Evolutionary conservation across 345 rosid genomes (phyloP), one percentile per base, ranked within the genome.

Genomic region (Citrus medica): DNA sequence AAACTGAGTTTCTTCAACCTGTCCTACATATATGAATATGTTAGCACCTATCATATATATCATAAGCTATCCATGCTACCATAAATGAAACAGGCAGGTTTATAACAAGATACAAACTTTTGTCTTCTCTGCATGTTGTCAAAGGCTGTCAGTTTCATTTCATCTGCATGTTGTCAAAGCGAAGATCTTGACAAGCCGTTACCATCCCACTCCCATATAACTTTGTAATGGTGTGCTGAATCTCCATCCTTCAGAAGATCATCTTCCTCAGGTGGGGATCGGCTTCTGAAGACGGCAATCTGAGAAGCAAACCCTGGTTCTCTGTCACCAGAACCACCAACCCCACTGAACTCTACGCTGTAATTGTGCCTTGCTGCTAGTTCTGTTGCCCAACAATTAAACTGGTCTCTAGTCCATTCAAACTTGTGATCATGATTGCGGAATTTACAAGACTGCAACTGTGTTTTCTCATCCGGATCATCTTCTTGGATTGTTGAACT

Each of bases 391-490:
- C 98, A 96, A 0, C 67, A 61, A 77, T 86, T 84, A 71, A 96
- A 94, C 85, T 94, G 97, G 82, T 86, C 87, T 66, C 97, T 92
- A 13, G 97, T 96, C 99, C 98, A 96, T 83, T 96, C 99, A 73
- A 96, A 96, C 84, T 94, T 96, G 86, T 96, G 99, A 86, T 94
- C 99, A 62, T 92, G 94, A 89, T 94, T 94, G 76, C 98, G 95
- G 72, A 94, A 96, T 28, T 83, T 91, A 8, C 91, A 88, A 37
- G 87, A 79, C 56, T 87, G 92, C 5, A 83, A 69, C 74, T 76
- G 84, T 5, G 75, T 51, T 79, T 89, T 90, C 80, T 88, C 92
- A 9, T 91, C 88, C 0, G 78, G 82, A 30, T 86, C 93, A 35
- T 85, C 93, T 53, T 95, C 94, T 84, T 84, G 90, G 79, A 68